Percentiles rank a stretch among this genome's conserved stretches.
These are phyloP conservation scores for Dimargaris cristalligena DNA, from an alignment of 192 early-diverging fungal species.

Conservation along the genomic window DNA sequence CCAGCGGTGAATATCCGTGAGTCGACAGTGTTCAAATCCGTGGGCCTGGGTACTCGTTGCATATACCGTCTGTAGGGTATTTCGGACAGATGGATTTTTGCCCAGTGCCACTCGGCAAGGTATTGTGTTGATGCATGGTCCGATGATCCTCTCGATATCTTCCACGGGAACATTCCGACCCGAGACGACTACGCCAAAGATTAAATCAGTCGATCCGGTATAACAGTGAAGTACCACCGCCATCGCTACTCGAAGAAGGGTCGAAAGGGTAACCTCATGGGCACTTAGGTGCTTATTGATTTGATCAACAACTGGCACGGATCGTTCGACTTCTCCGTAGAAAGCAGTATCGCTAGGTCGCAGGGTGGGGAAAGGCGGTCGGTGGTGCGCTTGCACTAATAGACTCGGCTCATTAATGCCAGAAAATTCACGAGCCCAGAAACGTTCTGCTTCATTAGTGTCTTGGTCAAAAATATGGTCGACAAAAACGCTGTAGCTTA, in stretches of 20 bases:
- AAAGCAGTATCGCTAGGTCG: not conserved
- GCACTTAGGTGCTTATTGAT: not conserved
- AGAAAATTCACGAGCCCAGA: not conserved
- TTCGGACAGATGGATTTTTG: not conserved
- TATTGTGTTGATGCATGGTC: conserved; percentile 5
- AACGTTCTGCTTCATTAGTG: not conserved
- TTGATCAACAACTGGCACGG: not conserved
- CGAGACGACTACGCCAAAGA: conserved; percentile 1
- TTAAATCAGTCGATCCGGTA: not conserved
- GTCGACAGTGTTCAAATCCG: not conserved
- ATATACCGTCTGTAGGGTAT: not conserved
- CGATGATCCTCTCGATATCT: not conserved
- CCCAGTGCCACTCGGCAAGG: not conserved
- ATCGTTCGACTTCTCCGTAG: not conserved
- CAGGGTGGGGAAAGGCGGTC: not conserved
- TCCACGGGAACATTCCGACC: conserved; percentile 1
- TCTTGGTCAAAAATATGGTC: not conserved
- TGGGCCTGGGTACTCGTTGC: not conserved
- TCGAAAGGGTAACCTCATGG: not conserved
- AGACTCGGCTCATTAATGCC: not conserved
- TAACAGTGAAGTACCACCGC: conserved; percentile 1
- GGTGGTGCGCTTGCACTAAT: not conserved
- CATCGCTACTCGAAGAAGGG: not conserved
- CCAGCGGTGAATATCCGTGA: not conserved
- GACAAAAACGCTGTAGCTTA: not conserved